Conservation (phyloP, 1,284 basidiomycete genomes). For the Malassezia vespertilionis region DNA sequence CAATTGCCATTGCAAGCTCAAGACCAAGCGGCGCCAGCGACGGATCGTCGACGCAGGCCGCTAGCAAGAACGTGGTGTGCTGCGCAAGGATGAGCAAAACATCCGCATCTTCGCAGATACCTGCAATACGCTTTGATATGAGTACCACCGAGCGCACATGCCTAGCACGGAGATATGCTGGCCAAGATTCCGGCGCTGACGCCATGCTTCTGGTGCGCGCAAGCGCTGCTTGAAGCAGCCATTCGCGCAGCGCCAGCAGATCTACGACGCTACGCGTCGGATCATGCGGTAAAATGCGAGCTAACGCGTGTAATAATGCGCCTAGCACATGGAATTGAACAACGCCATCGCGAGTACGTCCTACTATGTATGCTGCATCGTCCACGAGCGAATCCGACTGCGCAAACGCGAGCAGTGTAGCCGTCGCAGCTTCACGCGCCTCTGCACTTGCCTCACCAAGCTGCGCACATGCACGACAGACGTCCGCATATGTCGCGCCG, state of each 20-base stretch:
- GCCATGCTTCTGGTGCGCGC: not conserved
- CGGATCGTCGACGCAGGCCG: not conserved
- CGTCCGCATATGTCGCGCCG: not conserved
- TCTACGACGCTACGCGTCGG: not conserved
- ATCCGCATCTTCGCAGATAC: not conserved
- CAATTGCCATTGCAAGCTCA: not conserved
- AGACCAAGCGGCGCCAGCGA: not conserved
- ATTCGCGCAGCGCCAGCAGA: constrained; percentile 8
- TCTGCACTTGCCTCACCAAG: not conserved
- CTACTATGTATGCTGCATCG: constrained; percentile 2
- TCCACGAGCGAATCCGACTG: constrained; percentile 1
- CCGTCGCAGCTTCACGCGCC: not conserved
- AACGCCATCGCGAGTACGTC: not conserved
- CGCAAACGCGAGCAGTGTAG: constrained; percentile 3
- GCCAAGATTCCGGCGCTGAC: not conserved
- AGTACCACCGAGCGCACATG: constrained; percentile 2
- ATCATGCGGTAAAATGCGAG: not conserved
- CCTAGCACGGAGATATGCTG: constrained; percentile 2
- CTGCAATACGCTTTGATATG: constrained; percentile 1
- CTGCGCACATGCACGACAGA: constrained; percentile 1
- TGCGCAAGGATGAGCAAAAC: not conserved
- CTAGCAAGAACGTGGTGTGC: not conserved
- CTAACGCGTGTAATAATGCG: constrained; percentile 1
- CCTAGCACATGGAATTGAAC: constrained; percentile 15
- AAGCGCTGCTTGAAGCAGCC: constrained; percentile 10